A percentile compares a stretch with the other conserved stretches of the same genome.
phyloP scores from a whole-genome alignment of 768 basidiomycete genomes.

The Collybia mongolica region DNA sequence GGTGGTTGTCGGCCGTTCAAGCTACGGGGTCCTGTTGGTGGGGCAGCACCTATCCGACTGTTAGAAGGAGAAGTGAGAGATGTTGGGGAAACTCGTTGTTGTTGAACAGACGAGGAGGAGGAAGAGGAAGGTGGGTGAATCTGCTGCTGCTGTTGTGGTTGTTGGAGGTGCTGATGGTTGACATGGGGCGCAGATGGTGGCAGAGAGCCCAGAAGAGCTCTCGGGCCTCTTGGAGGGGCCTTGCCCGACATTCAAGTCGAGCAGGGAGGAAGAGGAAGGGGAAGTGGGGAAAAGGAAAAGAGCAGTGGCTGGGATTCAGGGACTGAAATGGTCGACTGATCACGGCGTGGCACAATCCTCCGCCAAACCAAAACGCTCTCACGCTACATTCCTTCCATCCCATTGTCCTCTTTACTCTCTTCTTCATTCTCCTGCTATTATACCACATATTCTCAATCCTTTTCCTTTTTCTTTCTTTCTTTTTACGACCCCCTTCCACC shows the following conservation, averaged over 20 bases:
- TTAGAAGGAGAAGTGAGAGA: constrained; percentile 15
- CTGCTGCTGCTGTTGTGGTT: constrained; percentile 27
- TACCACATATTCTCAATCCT: no score
- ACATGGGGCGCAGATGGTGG: constrained; percentile 22
- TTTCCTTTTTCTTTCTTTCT: no score
- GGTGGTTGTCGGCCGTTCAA: constrained; percentile 33
- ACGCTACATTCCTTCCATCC: neutral
- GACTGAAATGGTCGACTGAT: neutral
- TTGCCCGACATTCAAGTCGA: constrained; percentile 64
- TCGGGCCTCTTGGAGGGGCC: constrained; percentile 72
- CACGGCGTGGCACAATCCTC: neutral
- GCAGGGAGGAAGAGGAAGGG: neutral
- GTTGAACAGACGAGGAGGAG: constrained; percentile 13
- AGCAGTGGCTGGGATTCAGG: constrained; percentile 4
- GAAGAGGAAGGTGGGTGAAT: constrained; percentile 11
- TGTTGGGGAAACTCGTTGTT: constrained; percentile 2
- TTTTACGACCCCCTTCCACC: no score
- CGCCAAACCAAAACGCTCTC: neutral
- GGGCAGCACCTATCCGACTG: constrained; percentile 49
- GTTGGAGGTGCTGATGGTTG: constrained; percentile 25
- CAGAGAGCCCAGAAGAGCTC: constrained; percentile 58
- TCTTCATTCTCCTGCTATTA: neutral
- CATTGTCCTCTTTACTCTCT: neutral
- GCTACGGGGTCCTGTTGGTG: constrained; percentile 68
- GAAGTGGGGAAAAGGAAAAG: constrained; percentile 1